Evolutionary conservation across 805 yeast genomes (phyloP).

Genomic region (Spathaspora girioi): DNA sequence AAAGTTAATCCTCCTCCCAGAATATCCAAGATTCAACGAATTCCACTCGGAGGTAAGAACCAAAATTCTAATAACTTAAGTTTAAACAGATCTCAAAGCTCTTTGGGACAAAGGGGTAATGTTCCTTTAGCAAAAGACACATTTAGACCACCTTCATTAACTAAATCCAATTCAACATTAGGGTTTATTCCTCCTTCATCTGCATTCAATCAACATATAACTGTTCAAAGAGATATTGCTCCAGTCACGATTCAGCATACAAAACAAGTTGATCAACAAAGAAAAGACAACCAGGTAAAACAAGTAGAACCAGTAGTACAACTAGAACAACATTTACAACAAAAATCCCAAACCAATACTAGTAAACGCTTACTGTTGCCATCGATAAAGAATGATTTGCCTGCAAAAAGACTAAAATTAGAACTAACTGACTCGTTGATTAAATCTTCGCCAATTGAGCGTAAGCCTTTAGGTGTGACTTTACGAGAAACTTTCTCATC

Average conservation of each 20-base stretch:
- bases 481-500: conserved; percentile 12
- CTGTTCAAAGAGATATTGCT: neutral
- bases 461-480: conserved; percentile 4
- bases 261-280: neutral
- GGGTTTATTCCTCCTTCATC: conserved; percentile 24
- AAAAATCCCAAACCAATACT: neutral
- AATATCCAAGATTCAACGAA: conserved; percentile 13
- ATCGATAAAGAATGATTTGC: conserved; percentile 11
- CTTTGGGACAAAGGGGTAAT: conserved; percentile 8
- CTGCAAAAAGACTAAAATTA: conserved; percentile 2
- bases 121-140: conserved; percentile 1
- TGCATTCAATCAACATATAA: neutral
- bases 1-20: conserved; percentile 1
- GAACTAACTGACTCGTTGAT: conserved; percentile 9
- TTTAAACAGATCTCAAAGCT: conserved; percentile 29
- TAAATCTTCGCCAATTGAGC: conserved; percentile 2
- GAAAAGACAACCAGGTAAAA: neutral
- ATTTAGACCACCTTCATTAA: conserved; percentile 21
- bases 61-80: conserved; percentile 24
- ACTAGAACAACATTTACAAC: too few relatives aligned
- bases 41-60: conserved; percentile 41
- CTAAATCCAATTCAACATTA: conserved; percentile 34
- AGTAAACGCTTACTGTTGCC: conserved; percentile 4
- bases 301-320: neutral
- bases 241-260: neutral